Evolutionary conservation across 257 asterid genomes (phyloP).

Genomic region (Penstemon newberryi): DNA sequence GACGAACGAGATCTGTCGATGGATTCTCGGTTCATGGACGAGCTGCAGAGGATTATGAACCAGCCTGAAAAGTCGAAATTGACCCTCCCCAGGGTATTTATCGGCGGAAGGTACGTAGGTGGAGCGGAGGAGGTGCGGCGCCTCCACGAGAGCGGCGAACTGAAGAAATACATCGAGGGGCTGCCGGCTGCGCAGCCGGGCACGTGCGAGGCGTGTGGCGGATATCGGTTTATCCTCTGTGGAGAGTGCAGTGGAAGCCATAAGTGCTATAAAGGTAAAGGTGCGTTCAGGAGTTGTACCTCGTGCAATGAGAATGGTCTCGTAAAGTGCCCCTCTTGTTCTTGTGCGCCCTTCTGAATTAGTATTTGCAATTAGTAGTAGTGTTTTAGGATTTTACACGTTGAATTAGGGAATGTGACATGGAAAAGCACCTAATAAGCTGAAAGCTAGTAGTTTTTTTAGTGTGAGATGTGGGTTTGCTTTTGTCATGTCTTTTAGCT

Average conservation of each 20-base stretch:
- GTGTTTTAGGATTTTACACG: neutral
- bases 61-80: slow-evolving; percentile 43
- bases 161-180: slow-evolving; percentile 63
- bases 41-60: slow-evolving; percentile 67
- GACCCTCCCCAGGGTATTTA: slow-evolving; percentile 79
- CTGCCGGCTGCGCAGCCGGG: slow-evolving; percentile 52
- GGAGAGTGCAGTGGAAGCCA: slow-evolving; percentile 79
- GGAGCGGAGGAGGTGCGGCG: slow-evolving; percentile 85
- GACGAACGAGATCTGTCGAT: slow-evolving; percentile 94
- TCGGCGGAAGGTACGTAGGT: slow-evolving; percentile 88
- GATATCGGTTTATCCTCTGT: slow-evolving; percentile 71
- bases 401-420: neutral
- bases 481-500: neutral
- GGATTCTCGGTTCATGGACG: slow-evolving; percentile 71
- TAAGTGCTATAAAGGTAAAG: slow-evolving; percentile 69
- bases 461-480: neutral
- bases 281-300: slow-evolving; percentile 74
- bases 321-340: slow-evolving; percentile 95
- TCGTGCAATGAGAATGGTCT: slow-evolving; percentile 89
- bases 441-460: neutral
- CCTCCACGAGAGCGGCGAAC: slow-evolving; percentile 87
- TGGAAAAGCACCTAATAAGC: slow-evolving; percentile 13
- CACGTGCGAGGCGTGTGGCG: slow-evolving; percentile 83
- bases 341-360: slow-evolving; percentile 38
- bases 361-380: neutral